Base-by-base conservation (phyloP, 352 stramenopile species). In the Phytophthora foliorum region DNA sequence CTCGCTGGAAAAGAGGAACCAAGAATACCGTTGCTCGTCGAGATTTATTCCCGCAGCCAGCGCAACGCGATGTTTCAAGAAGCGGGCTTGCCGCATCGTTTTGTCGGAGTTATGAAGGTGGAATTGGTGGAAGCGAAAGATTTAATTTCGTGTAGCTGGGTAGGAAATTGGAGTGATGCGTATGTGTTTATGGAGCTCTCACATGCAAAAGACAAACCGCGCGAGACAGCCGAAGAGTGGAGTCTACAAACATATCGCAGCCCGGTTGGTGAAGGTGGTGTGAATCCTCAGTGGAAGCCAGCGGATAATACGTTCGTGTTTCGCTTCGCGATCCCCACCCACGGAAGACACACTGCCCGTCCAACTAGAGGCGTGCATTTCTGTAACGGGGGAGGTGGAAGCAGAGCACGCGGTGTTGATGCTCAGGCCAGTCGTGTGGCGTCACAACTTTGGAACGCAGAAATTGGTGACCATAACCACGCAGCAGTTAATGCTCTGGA, bases 41-140 rank as follows among this genome's bases (percentile, higher is more conserved):
- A 90, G 48, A 77, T 92, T 27, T 86, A 92, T 57, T 88, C 82
- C 25, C 85, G 85, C 32, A 84, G 81, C 6, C 88, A 94, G 55
- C 80, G 88, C 19, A 95, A 95, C 69, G 78, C 80, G 4, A 84
- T 95, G 69, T 93, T 95, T 61, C 63, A 89, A 42, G 81, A 93
- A 72, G 77, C 89, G 21, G 86, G 88, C 0, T 54, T 95, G 24
- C 86, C 86, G 13, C 84, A 95, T 58, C 88, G 86, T 11, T 92
- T 95, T 51, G 67, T 94, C 39, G 88, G 81, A 17, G 75, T 86
- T 8, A 57, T 95, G 21, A 91, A 70, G 54, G 88, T 92, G 14
- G 77, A 89, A 14, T 59, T 95, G 56, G 48, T 94, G n/a, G 77
- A 89, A 61, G 88, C 80, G 9, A 83, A 80, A 17, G 80, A 92